Evolutionary conservation across 495 filamentous ascomycete species (phyloP).

Genomic region (Penicillium flavigenum): DNA sequence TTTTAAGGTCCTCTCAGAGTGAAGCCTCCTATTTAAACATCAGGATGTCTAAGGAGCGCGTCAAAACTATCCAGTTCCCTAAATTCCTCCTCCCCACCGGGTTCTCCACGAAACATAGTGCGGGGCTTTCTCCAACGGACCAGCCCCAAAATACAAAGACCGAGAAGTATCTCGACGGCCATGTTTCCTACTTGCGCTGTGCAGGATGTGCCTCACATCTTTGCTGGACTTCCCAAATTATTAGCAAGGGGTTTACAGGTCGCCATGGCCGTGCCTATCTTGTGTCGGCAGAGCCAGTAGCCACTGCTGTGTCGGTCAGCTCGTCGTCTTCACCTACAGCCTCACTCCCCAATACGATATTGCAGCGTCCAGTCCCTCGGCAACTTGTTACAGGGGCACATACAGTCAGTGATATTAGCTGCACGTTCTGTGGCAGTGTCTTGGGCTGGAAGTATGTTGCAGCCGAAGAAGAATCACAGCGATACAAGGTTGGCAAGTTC

Average conservation of each 20-base stretch:
- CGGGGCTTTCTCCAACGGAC: constrained; percentile 28
- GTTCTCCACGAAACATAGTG: constrained; percentile 38
- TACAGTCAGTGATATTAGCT: constrained; percentile 56
- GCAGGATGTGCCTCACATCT: constrained; percentile 70
- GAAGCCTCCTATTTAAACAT: not conserved
- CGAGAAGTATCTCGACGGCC: constrained; percentile 46
- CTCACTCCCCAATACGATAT: constrained; percentile 54
- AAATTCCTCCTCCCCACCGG: constrained; percentile 56
- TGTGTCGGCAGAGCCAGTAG: constrained; percentile 51
- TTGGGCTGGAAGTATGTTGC: constrained; percentile 94
- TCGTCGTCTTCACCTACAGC: constrained; percentile 34
- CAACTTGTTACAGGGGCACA: constrained; percentile 78
- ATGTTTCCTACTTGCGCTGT: constrained; percentile 68
- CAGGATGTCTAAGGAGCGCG: constrained; percentile 22
- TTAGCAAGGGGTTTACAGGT: constrained; percentile 89
- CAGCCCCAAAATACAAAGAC: constrained; percentile 15
- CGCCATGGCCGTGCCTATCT: constrained; percentile 93
- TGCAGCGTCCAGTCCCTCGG: constrained; percentile 63
- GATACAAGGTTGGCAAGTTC: constrained; percentile 94
- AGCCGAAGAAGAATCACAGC: constrained; percentile 75
- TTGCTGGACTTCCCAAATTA: constrained; percentile 73
- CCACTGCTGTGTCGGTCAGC: constrained; percentile 31
- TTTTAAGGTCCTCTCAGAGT: not conserved
- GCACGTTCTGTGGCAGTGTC: constrained; percentile 62
- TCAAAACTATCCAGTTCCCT: constrained; percentile 27